phyloP scores from a whole-genome alignment of 1,284 basidiomycete species.

The Trichosporon sp. region DNA sequence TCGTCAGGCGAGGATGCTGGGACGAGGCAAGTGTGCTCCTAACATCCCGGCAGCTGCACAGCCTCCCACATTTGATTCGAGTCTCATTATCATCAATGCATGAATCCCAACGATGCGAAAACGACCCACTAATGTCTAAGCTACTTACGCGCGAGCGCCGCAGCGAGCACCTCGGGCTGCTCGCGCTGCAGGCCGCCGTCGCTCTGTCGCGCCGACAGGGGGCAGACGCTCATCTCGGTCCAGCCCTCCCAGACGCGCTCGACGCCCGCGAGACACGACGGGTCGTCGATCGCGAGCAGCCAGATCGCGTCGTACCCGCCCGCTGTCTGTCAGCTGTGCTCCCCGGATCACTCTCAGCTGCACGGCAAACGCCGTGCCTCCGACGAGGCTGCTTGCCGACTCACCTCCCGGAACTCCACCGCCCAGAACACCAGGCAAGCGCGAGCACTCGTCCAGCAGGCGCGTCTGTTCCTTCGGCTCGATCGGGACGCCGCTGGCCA shows the following conservation, averaged over 20 bases:
- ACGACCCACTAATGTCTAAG: neutral
- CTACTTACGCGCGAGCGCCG: neutral
- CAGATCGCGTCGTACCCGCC: constrained; percentile 97
- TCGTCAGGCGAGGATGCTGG: too few species aligned
- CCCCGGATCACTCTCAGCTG: neutral
- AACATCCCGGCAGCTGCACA: too few species aligned
- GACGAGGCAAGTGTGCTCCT: too few species aligned
- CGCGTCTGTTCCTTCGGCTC: constrained; percentile 85
- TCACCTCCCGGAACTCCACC: constrained; percentile 90
- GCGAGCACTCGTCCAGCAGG: constrained; percentile 75
- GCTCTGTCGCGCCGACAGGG: constrained; percentile 72
- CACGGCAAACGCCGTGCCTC: too few species aligned
- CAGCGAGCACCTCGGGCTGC: constrained; percentile 21
- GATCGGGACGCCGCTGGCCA: constrained; percentile 72
- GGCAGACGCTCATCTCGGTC: constrained; percentile 69
- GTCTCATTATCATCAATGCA: neutral
- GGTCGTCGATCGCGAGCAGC: constrained; percentile 69
- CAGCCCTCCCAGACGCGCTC: constrained; percentile 72
- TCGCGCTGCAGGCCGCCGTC: constrained; percentile 68
- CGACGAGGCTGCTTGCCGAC: constrained; percentile 8
- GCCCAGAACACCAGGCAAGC: constrained; percentile 77
- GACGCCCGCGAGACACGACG: constrained; percentile 51
- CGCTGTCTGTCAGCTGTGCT: constrained; percentile 54
- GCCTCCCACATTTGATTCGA: too few species aligned
- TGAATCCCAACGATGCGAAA: neutral